These are phyloP conservation scores for Chytriomyces sp. DNA, from an alignment of 192 early-diverging fungal species.

Conservation along the genomic window DNA sequence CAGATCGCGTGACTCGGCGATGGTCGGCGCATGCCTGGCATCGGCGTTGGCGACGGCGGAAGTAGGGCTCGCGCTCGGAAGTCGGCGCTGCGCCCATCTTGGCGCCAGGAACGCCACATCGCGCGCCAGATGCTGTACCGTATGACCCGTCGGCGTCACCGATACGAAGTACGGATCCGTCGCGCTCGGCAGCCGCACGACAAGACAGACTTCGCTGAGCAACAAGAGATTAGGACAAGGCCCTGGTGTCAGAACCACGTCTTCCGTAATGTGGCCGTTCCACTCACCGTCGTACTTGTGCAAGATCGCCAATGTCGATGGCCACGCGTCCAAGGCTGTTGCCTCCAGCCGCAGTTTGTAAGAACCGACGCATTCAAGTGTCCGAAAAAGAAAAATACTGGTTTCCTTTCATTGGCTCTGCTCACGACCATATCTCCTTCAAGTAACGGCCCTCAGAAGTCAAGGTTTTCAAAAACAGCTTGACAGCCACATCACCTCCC, in stretches of 20 bases:
- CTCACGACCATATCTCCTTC: conserved; percentile 50
- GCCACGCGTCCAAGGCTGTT: background rate
- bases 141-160: background rate
- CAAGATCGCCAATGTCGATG: conserved; percentile 41
- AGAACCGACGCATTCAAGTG: too few relatives aligned
- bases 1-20: conserved; percentile 25
- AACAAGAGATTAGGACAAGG: too few relatives aligned
- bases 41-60: background rate
- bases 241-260: background rate
- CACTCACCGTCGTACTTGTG: conserved; percentile 37
- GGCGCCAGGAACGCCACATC: conserved; percentile 5
- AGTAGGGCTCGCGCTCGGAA: background rate
- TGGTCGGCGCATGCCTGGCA: background rate
- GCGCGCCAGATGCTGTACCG: background rate
- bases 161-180: conserved; percentile 1
- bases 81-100: background rate
- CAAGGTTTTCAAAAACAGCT: conserved; percentile 65
- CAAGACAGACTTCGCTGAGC: conserved; percentile 8
- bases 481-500: conserved; percentile 47
- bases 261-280: background rate
- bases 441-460: conserved; percentile 66
- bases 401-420: too few relatives aligned
- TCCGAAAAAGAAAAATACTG: too few relatives aligned
- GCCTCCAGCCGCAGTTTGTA: too few relatives aligned
- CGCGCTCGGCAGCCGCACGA: background rate